Percentiles rank a stretch among this genome's conserved stretches.
Evolutionary conservation across 2,329 filamentous ascomycete species (phyloP).

Genomic region (Sarocladium brachiariae): DNA sequence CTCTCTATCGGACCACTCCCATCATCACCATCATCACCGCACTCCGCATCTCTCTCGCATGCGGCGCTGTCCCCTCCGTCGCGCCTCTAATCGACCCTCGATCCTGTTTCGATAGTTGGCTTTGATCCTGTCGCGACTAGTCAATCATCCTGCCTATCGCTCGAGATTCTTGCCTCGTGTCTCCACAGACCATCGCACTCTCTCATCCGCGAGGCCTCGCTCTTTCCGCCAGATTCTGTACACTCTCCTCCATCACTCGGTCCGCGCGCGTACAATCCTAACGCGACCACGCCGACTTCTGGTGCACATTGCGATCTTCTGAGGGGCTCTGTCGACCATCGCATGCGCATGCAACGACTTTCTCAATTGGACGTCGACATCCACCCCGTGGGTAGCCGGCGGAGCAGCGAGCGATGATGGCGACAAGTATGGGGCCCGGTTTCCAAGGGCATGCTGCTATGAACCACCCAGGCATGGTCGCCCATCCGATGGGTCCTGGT

Average conservation of each 20-base stretch:
- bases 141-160: background rate
- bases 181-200: slow-evolving; percentile 5
- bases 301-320: slow-evolving; percentile 12
- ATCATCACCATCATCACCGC: slow-evolving; percentile 8
- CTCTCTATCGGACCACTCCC: slow-evolving; percentile 8
- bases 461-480: slow-evolving; percentile 63
- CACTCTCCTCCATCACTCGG: slow-evolving; percentile 5
- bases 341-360: slow-evolving; percentile 42
- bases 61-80: background rate
- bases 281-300: slow-evolving; percentile 3
- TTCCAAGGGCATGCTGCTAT: slow-evolving; percentile 63
- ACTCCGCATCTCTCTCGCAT: background rate
- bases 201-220: background rate
- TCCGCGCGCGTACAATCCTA: slow-evolving; percentile 2
- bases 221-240: slow-evolving; percentile 2
- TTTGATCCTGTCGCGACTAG: background rate
- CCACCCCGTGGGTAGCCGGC: slow-evolving; percentile 54
- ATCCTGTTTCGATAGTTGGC: background rate
- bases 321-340: slow-evolving; percentile 14
- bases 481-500: slow-evolving; percentile 56
- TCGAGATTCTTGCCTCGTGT: background rate
- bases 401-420: slow-evolving; percentile 53
- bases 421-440: slow-evolving; percentile 53
- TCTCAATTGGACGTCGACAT: slow-evolving; percentile 43
- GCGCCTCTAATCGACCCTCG: background rate